Evolutionary conservation across 345 rosid species (phyloP).

Genomic region (Sisymbrium irio): DNA sequence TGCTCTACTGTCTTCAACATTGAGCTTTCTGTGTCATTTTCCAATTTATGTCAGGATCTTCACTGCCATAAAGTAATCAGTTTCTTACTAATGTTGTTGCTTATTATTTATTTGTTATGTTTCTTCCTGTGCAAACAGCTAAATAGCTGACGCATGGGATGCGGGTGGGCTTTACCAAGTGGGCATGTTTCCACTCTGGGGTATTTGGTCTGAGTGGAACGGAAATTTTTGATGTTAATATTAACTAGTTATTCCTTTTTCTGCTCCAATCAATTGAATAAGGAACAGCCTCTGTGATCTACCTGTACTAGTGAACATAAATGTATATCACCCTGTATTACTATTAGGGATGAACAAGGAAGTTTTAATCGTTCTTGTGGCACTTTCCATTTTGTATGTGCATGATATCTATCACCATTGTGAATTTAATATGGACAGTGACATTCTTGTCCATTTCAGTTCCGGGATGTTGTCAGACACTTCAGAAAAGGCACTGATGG

Average conservation of each 20-base stretch:
- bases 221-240: slow-evolving; percentile 51
- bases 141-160: slow-evolving; percentile 98
- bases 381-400: background rate
- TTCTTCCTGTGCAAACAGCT: slow-evolving; percentile 53
- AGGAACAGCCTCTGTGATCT: background rate
- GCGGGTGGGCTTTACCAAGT: slow-evolving; percentile 97
- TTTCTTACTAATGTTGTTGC: background rate
- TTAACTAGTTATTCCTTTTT: background rate
- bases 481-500: slow-evolving; percentile 97
- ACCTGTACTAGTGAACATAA: background rate
- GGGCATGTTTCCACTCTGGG: slow-evolving; percentile 95
- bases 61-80: background rate
- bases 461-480: slow-evolving; percentile 87
- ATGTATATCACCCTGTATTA: background rate
- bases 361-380: background rate
- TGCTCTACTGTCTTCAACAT: too few species aligned
- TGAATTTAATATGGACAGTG: slow-evolving; percentile 10
- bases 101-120: background rate
- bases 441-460: slow-evolving; percentile 48
- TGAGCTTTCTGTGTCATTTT: background rate
- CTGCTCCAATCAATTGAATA: too few species aligned
- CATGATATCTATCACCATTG: slow-evolving; percentile 1
- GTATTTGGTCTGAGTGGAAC: slow-evolving; percentile 98
- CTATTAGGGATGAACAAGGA: background rate
- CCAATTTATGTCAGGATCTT: background rate